A percentile compares a stretch with the other conserved stretches of the same genome.
Evolutionary conservation across 2,329 filamentous ascomycete genomes (phyloP).

Genomic region (Coniochaeta prunicola): DNA sequence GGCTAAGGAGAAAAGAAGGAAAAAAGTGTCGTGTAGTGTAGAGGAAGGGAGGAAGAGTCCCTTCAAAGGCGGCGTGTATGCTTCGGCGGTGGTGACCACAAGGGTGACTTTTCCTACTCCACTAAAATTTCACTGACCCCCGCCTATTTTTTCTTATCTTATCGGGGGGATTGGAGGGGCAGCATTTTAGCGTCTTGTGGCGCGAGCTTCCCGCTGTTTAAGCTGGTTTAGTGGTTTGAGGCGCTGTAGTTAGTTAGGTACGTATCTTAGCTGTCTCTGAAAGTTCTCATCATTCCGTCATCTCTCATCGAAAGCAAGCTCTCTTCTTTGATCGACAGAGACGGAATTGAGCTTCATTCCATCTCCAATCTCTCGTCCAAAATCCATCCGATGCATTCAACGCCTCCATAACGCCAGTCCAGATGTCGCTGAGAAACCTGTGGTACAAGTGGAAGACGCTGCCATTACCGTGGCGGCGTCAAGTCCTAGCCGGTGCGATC

Average conservation of each 20-base stretch:
- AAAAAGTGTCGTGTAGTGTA: no score
- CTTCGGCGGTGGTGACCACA: no score
- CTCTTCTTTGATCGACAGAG: background rate
- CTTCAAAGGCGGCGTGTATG: no score
- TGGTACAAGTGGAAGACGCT: constrained; percentile 59
- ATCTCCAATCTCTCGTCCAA: background rate
- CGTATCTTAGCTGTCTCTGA: no score
- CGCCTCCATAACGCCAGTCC: background rate
- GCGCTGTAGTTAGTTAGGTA: no score
- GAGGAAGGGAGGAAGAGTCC: no score
- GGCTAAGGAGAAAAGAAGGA: no score
- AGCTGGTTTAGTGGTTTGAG: background rate
- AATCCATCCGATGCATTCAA: background rate
- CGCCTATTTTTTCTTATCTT: background rate
- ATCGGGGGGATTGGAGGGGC: background rate
- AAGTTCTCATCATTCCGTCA: background rate
- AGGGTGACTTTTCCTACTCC: no score
- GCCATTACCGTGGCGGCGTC: constrained; percentile 56
- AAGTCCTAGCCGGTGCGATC: constrained; percentile 49
- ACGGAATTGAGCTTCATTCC: background rate
- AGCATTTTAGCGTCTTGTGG: background rate
- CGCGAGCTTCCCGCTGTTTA: background rate
- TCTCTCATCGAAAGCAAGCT: background rate
- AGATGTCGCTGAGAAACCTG: constrained; percentile 21
- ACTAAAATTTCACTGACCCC: no score